A percentile compares a stretch with the other conserved stretches of the same genome.
Evolutionary conservation across 805 yeast genomes (phyloP).

Genomic region (Kodamaea nitidulidarum): DNA sequence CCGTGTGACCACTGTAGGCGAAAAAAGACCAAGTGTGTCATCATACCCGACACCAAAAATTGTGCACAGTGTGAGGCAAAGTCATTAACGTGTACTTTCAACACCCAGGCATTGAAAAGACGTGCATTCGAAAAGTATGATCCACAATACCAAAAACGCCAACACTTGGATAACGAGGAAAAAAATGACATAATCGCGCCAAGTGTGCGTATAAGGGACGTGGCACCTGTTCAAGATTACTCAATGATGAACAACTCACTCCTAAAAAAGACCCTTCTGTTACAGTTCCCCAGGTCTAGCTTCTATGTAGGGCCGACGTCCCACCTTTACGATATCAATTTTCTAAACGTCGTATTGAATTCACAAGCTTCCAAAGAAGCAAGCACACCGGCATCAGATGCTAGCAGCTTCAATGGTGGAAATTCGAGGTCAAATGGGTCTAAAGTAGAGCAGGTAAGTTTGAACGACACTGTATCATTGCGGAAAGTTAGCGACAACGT

Average conservation of each 20-base stretch:
- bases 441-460: slow-evolving; percentile 71
- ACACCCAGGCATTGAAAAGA: slow-evolving; percentile 49
- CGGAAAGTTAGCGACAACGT: slow-evolving; percentile 75
- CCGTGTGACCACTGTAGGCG: slow-evolving; percentile 88
- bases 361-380: slow-evolving; percentile 18
- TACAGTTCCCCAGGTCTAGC: slow-evolving; percentile 87
- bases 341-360: slow-evolving; percentile 55
- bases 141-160: slow-evolving; percentile 9
- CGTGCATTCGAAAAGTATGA: slow-evolving; percentile 19
- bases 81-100: slow-evolving; percentile 69
- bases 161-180: slow-evolving; percentile 12
- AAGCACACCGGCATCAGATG: slow-evolving; percentile 8
- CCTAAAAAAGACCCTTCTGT: slow-evolving; percentile 62
- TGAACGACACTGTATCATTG: slow-evolving; percentile 61
- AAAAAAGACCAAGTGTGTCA: slow-evolving; percentile 74
- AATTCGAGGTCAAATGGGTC: slow-evolving; percentile 8
- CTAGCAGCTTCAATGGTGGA: slow-evolving; percentile 8
- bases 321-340: slow-evolving; percentile 61
- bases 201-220: slow-evolving; percentile 46
- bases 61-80: slow-evolving; percentile 78
- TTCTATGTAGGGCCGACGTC: slow-evolving; percentile 89
- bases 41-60: slow-evolving; percentile 55
- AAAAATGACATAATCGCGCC: slow-evolving; percentile 29
- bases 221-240: slow-evolving; percentile 64
- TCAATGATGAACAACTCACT: slow-evolving; percentile 59